Evolutionary conservation across 2,329 filamentous ascomycete genomes (phyloP).

Genomic region (Aureobasidium sp.): DNA sequence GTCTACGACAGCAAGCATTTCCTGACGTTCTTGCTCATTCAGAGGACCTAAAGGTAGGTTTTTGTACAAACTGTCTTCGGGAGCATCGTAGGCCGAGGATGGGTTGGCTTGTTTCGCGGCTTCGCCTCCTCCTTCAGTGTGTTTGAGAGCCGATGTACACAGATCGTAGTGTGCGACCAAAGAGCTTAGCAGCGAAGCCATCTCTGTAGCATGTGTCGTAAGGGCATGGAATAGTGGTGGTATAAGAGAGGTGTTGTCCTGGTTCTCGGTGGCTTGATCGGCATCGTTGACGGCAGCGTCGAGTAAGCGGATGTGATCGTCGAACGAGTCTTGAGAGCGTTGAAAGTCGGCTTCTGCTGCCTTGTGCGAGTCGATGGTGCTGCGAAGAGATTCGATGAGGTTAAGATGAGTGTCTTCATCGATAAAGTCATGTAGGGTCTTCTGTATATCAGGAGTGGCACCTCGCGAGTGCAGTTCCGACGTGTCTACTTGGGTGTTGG

Average conservation of each 20-base stretch:
- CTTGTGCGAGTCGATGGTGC: slow-evolving; percentile 62
- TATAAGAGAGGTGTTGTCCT: slow-evolving; percentile 29
- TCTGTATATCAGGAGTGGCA: slow-evolving; percentile 32
- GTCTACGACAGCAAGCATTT: slow-evolving; percentile 74
- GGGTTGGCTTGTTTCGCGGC: slow-evolving; percentile 32
- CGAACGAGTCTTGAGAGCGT: slow-evolving; percentile 55
- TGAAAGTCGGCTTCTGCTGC: slow-evolving; percentile 53
- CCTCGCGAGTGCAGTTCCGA: slow-evolving; percentile 21
- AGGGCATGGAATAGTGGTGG: slow-evolving; percentile 44
- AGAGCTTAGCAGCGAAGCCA: slow-evolving; percentile 71
- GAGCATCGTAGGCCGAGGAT: slow-evolving; percentile 38
- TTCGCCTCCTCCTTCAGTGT: slow-evolving; percentile 59
- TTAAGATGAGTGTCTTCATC: slow-evolving; percentile 60
- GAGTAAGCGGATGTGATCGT: slow-evolving; percentile 32
- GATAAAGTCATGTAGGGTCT: slow-evolving; percentile 65
- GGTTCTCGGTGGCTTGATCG: slow-evolving; percentile 25
- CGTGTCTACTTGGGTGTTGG: slow-evolving; percentile 54
- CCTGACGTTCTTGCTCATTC: slow-evolving; percentile 63
- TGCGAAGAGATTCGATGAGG: slow-evolving; percentile 58
- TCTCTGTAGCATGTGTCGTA: slow-evolving; percentile 66
- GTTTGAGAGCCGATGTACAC: slow-evolving; percentile 82
- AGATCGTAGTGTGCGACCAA: slow-evolving; percentile 85
- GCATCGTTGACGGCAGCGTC: slow-evolving; percentile 13
- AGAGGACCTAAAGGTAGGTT: slow-evolving; percentile 48
- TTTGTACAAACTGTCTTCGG: slow-evolving; percentile 56